Conservation (phyloP, 2,329 filamentous ascomycete species). For the Fusarium lyarnte region DNA sequence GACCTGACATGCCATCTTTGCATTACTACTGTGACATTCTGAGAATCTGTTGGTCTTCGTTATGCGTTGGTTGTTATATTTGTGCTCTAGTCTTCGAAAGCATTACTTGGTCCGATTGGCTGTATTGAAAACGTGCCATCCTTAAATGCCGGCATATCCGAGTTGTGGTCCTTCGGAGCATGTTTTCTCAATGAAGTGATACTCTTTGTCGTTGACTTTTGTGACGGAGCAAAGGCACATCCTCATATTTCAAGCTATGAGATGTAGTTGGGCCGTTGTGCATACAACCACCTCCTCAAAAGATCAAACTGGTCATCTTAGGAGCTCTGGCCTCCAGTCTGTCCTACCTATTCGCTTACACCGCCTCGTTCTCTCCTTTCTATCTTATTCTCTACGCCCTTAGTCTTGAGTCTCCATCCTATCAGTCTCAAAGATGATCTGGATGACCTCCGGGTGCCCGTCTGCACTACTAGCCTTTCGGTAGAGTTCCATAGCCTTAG, state of each 20-base stretch:
- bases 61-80: not conserved
- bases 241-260: not conserved
- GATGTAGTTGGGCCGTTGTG: too few relatives aligned
- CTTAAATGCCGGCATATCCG: not conserved
- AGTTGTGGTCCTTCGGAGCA: rapidly evolving
- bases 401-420: not conserved
- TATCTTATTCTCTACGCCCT: not conserved
- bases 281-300: not conserved
- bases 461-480: not conserved
- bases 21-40: not conserved
- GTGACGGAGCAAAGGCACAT: too few relatives aligned
- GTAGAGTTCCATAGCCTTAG: not conserved
- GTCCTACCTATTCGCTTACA: not conserved
- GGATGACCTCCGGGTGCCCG: not conserved
- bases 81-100: too few relatives aligned
- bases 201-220: not conserved
- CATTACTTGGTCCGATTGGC: not conserved
- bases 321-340: not conserved
- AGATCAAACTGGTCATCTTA: not conserved
- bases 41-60: not conserved
- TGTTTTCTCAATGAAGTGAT: not conserved
- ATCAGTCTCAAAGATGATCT: not conserved
- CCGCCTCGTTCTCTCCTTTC: not conserved
- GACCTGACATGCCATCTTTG: not conserved
- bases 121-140: not conserved